phyloP scores from a whole-genome alignment of 2,329 filamentous ascomycete species.

The Alternaria triticimaculans region DNA sequence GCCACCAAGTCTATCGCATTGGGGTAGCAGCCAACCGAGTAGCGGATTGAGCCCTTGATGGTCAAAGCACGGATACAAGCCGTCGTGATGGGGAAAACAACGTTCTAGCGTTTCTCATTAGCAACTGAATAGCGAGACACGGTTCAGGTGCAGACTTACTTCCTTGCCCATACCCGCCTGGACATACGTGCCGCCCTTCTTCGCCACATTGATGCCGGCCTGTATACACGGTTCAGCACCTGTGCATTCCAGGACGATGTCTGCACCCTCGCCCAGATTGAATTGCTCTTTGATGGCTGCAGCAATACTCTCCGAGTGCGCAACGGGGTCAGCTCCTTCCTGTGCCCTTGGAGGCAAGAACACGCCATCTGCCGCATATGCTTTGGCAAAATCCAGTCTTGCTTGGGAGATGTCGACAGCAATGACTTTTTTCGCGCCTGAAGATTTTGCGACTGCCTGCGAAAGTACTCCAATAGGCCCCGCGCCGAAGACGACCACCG shows the following conservation, averaged over 20 bases:
- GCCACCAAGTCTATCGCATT: conserved; percentile 59
- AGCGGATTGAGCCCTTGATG: conserved; percentile 61
- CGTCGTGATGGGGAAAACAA: conserved; percentile 19
- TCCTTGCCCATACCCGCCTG: conserved; percentile 35
- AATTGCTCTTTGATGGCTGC: conserved; percentile 9
- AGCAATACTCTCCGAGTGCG: not conserved
- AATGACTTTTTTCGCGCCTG: conserved; percentile 25
- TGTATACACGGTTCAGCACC: conserved; percentile 32
- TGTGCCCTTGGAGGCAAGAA: conserved; percentile 1
- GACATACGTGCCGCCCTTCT: conserved; percentile 26
- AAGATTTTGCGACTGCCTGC: conserved; percentile 29
- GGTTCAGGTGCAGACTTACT: conserved; percentile 29
- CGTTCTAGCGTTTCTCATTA: not conserved
- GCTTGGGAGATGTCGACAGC: conserved; percentile 25
- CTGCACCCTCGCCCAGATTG: conserved; percentile 25
- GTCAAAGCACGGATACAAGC: conserved; percentile 58
- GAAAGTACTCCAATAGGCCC: conserved; percentile 31
- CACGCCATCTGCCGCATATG: conserved; percentile 23
- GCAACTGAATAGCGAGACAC: not conserved
- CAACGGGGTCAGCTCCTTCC: not conserved
- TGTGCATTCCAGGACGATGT: conserved; percentile 31
- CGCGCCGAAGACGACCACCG: not conserved
- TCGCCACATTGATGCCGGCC: conserved; percentile 21
- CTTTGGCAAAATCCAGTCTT: conserved; percentile 29
- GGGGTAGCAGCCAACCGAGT: conserved; percentile 59